Percentiles rank a stretch among this genome's conserved stretches.
These are phyloP conservation scores for Hypoxylon fragiforme DNA, from an alignment of 495 filamentous ascomycete species.

Conservation along the genomic window DNA sequence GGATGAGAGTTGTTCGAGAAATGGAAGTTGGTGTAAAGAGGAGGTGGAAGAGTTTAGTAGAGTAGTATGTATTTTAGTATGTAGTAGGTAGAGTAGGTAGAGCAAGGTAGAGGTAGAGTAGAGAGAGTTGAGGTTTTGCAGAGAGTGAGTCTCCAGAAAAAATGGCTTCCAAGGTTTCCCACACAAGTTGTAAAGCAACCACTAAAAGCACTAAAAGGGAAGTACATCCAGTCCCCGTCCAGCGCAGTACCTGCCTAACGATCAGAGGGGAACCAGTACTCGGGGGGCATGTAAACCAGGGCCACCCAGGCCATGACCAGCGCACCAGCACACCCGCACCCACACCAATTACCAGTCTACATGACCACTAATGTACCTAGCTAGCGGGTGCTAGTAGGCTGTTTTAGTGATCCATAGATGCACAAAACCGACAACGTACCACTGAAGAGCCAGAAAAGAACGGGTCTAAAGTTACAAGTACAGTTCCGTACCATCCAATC, in stretches of 20 bases:
- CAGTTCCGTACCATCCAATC: conserved; percentile 1
- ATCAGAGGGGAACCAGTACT: neutral
- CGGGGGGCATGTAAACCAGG: neutral
- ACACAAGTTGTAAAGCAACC: conserved; percentile 36
- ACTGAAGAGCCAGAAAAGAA: conserved; percentile 21
- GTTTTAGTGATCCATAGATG: conserved; percentile 35
- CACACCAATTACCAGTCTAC: conserved; percentile 2
- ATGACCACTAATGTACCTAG: conserved; percentile 16
- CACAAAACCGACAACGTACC: conserved; percentile 31
- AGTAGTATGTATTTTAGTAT: no score
- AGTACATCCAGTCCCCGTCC: conserved; percentile 5
- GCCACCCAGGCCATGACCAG: conserved; percentile 18
- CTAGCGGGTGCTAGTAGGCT: conserved; percentile 23
- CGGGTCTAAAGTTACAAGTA: conserved; percentile 6
- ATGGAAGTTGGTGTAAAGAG: conserved; percentile 40
- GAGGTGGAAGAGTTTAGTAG: conserved; percentile 40
- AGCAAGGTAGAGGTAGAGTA: no score
- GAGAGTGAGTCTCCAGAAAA: conserved; percentile 38
- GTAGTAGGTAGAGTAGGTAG: no score
- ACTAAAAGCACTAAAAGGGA: no score
- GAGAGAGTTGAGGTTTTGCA: conserved; percentile 43
- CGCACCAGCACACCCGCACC: conserved; percentile 15
- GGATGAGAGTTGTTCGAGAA: conserved; percentile 34
- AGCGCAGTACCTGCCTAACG: neutral
- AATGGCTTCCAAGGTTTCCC: no score